Conservation (phyloP, 768 basidiomycete species). For the Russula sp. region DNA sequence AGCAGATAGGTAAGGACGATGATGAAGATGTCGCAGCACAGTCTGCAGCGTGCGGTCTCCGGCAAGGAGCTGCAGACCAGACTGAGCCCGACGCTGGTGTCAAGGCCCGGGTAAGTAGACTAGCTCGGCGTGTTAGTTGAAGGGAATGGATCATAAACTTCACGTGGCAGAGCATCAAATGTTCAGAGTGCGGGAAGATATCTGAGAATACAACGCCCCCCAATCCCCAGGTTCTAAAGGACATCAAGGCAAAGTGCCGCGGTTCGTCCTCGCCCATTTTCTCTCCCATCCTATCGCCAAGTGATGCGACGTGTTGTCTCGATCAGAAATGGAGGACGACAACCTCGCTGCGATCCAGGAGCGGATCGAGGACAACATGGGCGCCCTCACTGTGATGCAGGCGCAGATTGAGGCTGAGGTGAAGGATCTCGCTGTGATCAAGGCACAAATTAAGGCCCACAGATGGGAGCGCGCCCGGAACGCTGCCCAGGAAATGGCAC, state of each 20-base stretch:
- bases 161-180: constrained; percentile 64
- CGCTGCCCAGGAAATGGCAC: constrained; percentile 82
- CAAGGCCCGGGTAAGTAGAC: constrained; percentile 55
- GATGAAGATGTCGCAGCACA: constrained; percentile 69
- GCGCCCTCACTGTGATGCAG: too few species aligned
- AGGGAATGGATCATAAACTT: neutral
- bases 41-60: constrained; percentile 38
- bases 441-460: constrained; percentile 92
- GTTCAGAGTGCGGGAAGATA: constrained; percentile 74
- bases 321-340: constrained; percentile 82
- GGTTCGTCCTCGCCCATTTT: constrained; percentile 38
- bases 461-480: constrained; percentile 88
- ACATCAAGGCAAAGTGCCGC: constrained; percentile 71
- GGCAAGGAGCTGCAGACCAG: constrained; percentile 32
- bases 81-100: constrained; percentile 30
- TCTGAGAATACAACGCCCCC: constrained; percentile 84
- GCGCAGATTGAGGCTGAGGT: too few species aligned
- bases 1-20: constrained; percentile 52
- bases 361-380: too few species aligned
- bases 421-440: constrained; percentile 77
- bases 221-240: constrained; percentile 80
- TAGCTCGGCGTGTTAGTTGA: neutral
- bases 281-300: too few species aligned
- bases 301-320: neutral
- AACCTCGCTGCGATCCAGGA: constrained; percentile 26